phyloP scores from a whole-genome alignment of 176 grass and related monocot genomes.

The Ampelocalamus luodianensis region DNA sequence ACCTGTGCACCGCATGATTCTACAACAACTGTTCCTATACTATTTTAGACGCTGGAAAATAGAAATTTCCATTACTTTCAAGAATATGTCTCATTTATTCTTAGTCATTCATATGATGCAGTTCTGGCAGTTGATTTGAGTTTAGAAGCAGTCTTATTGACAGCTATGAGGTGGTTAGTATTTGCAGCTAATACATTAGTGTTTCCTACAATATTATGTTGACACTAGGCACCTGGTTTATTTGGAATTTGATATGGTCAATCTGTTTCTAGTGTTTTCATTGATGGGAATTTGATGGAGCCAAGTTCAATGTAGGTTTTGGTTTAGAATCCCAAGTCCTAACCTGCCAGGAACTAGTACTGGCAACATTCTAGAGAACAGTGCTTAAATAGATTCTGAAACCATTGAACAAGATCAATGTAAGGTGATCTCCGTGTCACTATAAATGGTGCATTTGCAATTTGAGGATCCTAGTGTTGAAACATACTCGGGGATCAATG shows the following conservation, averaged over 20 bases:
- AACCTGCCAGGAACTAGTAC: not conserved
- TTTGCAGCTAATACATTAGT: not conserved
- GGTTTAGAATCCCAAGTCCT: not conserved
- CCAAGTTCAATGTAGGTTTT: not conserved
- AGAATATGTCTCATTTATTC: not conserved
- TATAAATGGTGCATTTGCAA: not conserved
- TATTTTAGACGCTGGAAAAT: not conserved
- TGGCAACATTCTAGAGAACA: not conserved
- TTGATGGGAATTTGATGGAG: not conserved
- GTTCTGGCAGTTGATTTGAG: not conserved
- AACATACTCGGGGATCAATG: not conserved
- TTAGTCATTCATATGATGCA: not conserved
- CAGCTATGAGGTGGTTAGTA: not conserved
- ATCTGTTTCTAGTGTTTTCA: not conserved
- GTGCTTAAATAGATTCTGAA: not conserved
- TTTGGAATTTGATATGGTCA: not conserved
- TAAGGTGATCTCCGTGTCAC: not conserved
- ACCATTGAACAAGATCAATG: not conserved
- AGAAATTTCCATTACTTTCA: not conserved
- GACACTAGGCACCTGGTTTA: not conserved
- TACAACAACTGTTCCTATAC: not conserved
- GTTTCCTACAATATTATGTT: not conserved
- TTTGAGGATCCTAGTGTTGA: slow-evolving; percentile 9
- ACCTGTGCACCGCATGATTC: not conserved
- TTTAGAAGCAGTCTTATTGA: slow-evolving; percentile 13